A percentile compares a stretch with the other conserved stretches of the same genome.
Evolutionary conservation across 345 rosid species (phyloP).

Genomic region (Triadica sebifera): DNA sequence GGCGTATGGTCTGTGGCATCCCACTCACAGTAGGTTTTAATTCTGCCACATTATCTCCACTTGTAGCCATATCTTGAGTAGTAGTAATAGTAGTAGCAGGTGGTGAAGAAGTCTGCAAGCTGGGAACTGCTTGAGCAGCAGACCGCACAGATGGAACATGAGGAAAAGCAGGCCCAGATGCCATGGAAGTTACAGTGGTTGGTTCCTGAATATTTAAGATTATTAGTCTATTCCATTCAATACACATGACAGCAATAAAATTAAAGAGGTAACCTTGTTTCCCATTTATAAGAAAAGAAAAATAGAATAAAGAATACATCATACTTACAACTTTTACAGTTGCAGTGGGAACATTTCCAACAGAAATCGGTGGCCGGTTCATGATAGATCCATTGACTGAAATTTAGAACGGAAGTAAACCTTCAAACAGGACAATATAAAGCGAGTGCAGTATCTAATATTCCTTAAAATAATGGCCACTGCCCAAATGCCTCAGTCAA

Average conservation of each 20-base stretch:
- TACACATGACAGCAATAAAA: slow-evolving; percentile 8
- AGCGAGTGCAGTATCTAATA: too few species aligned
- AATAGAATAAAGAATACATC: slow-evolving; percentile 13
- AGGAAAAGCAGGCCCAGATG: slow-evolving; percentile 61
- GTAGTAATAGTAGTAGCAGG: too few species aligned
- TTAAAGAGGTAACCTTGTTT: slow-evolving; percentile 12
- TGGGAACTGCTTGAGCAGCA: slow-evolving; percentile 64
- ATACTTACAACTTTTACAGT: slow-evolving; percentile 89
- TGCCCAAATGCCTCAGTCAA: too few species aligned
- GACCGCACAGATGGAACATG: slow-evolving; percentile 74
- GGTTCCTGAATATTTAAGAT: slow-evolving; percentile 62
- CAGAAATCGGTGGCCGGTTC: slow-evolving; percentile 68
- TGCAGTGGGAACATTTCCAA: slow-evolving; percentile 66
- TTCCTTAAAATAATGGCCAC: too few species aligned
- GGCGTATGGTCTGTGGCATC: slow-evolving; percentile 61
- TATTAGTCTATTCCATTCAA: not conserved
- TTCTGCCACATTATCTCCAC: slow-evolving; percentile 58
- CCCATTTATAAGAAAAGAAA: slow-evolving; percentile 9
- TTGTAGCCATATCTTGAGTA: slow-evolving; percentile 70
- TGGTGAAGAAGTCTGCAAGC: slow-evolving; percentile 83
- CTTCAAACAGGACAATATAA: too few species aligned
- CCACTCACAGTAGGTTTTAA: slow-evolving; percentile 74
- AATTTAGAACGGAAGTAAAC: too few species aligned
- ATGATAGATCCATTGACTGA: slow-evolving; percentile 64
- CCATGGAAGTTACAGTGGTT: slow-evolving; percentile 67